phyloP scores from a whole-genome alignment of 2,329 filamentous ascomycete genomes.

The Monilinia polystroma region DNA sequence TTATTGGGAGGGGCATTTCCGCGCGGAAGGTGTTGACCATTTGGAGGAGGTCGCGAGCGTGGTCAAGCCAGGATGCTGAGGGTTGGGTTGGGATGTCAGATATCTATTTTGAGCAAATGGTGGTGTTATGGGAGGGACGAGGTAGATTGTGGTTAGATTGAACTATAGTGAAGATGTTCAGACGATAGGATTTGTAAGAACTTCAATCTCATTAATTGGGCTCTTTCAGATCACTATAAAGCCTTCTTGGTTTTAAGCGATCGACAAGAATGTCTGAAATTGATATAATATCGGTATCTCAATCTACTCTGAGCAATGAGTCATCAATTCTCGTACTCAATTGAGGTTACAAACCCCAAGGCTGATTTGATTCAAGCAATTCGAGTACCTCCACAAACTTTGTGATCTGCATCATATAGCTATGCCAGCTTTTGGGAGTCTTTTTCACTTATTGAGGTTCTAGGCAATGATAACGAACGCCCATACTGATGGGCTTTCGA shows the following conservation, averaged over 20 bases:
- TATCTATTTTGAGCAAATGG: no score
- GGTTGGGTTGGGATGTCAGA: conserved; percentile 39
- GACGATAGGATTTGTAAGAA: not conserved
- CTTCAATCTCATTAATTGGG: not conserved
- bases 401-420: no score
- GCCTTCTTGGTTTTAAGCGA: no score
- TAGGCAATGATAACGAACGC: not conserved
- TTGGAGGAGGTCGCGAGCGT: conserved; percentile 76
- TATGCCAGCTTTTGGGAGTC: no score
- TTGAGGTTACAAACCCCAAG: no score
- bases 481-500: not conserved
- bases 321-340: no score
- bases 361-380: no score
- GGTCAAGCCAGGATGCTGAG: conserved; percentile 75
- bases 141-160: not conserved
- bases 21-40: conserved; percentile 79
- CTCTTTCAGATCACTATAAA: not conserved
- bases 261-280: no score
- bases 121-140: not conserved
- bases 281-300: no score
- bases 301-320: no score
- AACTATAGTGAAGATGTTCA: not conserved
- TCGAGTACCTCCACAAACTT: no score
- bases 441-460: no score
- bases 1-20: conserved; percentile 73